A percentile compares a stretch with the other conserved stretches of the same genome.
Conservation (phyloP, 1,284 basidiomycete species). For the Quambalaria eucalypti region DNA sequence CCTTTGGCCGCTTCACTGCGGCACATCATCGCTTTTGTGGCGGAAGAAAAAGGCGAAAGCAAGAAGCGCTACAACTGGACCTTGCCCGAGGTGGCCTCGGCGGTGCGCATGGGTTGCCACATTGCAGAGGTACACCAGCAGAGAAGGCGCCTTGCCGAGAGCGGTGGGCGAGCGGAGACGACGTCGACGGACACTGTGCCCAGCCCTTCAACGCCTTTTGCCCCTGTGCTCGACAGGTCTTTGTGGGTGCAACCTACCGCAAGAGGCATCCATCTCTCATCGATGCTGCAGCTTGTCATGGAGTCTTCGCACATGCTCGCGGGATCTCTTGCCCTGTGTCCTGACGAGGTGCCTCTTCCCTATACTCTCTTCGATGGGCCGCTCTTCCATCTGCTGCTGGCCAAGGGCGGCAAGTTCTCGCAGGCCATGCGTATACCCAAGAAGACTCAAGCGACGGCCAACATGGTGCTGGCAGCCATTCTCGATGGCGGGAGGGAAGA, state of each 20-base stretch:
- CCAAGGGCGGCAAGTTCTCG: background rate
- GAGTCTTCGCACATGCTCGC: conserved; percentile 5
- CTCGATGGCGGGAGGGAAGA: conserved; percentile 3
- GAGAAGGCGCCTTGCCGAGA: background rate
- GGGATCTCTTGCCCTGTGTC: background rate
- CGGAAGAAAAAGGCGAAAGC: background rate
- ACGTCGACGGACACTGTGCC: background rate
- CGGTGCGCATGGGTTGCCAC: background rate
- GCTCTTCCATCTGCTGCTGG: conserved; percentile 5
- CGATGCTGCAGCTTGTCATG: conserved; percentile 4
- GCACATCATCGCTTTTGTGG: background rate
- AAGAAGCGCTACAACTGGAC: conserved; percentile 5
- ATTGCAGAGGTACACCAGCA: background rate
- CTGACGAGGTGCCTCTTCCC: too few relatives aligned
- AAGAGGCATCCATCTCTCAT: conserved; percentile 6
- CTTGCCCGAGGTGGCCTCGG: background rate
- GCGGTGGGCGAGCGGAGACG: background rate
- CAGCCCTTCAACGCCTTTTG: background rate
- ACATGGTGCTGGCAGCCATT: background rate
- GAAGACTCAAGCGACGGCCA: background rate
- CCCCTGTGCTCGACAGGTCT: background rate
- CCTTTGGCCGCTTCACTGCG: conserved; percentile 3
- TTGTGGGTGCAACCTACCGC: conserved; percentile 1
- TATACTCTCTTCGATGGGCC: conserved; percentile 7
- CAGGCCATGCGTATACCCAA: background rate